Base-by-base conservation (phyloP, 2,329 filamentous ascomycete species). In the Aspergillus quadrilineatus region DNA sequence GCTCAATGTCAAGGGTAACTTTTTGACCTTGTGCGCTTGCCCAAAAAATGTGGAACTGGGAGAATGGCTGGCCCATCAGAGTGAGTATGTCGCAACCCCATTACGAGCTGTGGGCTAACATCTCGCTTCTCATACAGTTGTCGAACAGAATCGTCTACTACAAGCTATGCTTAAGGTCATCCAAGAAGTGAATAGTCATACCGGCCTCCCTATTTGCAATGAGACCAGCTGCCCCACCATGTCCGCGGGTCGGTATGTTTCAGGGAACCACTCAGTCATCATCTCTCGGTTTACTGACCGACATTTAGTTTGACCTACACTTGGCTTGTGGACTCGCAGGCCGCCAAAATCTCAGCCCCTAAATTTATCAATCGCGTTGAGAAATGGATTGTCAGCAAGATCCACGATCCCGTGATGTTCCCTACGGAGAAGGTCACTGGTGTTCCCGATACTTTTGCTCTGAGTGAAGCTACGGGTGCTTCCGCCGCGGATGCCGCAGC, bases 311-410 rank as follows among this genome's bases (percentile, higher is more conserved):
- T 96, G 75, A 96, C 91, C 28, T 97, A 96, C 74, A 97, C 92
- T 48, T 97, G 93, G 93, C 84, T 97, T 53, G 95, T 97, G 75
- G 87, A 88, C 63, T 87, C 90, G 67, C 86, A 89, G 70, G 92
- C 93, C 9, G 92, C 96, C 62, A 93, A 96, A 75, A 89, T 97
- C 42, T 92, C 93, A 3, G 93, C 93, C 6, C 87, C 87, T 60
- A 92, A 95, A 74, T 97, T 97, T 77, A 94, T 97, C 77, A 91
- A 90, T 64, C 85, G 96, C 28, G 95, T 97, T 73, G 92, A 97
- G 77, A 90, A 93, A 69, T 97, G 93, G 92, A 96, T 97, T 71
- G 89, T 90, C 30, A 91, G 92, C 76, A 97, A 97, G 78, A 91
- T 96, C 62, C 90, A 94, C 67, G 92, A 97, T 72, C 86, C 86